Percentiles rank a stretch among this genome's conserved stretches.
Evolutionary conservation across 257 asterid species (phyloP).

Genomic region (Striga asiatica): DNA sequence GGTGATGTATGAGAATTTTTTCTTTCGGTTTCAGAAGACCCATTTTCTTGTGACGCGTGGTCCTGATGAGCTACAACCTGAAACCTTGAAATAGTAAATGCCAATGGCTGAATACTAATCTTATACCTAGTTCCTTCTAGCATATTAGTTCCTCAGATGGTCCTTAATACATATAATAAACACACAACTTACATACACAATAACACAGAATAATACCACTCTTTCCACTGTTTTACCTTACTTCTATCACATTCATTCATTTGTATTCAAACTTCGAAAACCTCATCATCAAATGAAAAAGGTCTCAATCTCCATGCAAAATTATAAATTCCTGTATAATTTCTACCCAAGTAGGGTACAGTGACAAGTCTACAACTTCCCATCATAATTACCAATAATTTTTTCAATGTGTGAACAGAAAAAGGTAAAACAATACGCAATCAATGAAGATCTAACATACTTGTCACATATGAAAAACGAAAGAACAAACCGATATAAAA

Average conservation of each 20-base stretch:
- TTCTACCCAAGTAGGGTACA: background rate
- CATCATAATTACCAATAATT: background rate
- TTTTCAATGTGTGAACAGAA: no score
- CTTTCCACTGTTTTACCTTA: background rate
- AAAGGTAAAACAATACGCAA: no score
- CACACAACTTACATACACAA: background rate
- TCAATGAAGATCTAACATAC: background rate
- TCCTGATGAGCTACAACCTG: conserved; percentile 22
- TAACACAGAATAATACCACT: background rate
- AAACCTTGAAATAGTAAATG: background rate
- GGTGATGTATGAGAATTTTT: conserved; percentile 9
- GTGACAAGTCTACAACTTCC: background rate
- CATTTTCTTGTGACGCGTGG: conserved; percentile 18
- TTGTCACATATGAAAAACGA: background rate
- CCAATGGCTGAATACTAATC: background rate
- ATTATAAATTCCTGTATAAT: background rate
- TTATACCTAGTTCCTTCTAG: background rate
- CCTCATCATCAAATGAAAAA: background rate
- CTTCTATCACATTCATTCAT: background rate
- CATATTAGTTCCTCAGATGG: no score
- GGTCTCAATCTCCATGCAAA: background rate
- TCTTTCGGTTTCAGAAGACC: conserved; percentile 5
- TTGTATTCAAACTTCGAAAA: background rate
- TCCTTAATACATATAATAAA: background rate
- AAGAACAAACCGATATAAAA: background rate